Conservation (phyloP, 768 basidiomycete genomes). For the Tricholoma furcatifolium region DNA sequence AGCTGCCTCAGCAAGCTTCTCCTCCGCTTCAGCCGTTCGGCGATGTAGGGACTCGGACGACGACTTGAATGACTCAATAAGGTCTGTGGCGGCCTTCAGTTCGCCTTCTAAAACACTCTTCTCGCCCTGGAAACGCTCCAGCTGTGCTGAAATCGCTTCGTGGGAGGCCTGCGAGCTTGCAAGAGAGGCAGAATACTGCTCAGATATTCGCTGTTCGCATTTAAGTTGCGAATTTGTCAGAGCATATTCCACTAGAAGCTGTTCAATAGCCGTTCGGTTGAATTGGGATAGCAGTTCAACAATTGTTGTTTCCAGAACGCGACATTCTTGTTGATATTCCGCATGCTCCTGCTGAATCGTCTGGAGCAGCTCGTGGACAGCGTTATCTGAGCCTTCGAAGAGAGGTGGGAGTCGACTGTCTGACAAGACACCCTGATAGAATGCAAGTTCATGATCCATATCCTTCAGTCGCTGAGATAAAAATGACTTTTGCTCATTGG, state of each 20-base stretch:
- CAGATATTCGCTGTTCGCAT: constrained; percentile 25
- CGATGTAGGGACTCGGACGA: constrained; percentile 20
- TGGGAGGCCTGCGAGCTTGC: constrained; percentile 38
- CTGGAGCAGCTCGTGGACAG: background rate
- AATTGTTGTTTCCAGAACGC: constrained; percentile 12
- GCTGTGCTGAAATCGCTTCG: constrained; percentile 39
- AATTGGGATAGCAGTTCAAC: constrained; percentile 28
- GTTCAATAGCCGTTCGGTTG: constrained; percentile 34
- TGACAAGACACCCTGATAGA: constrained; percentile 14
- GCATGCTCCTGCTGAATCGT: constrained; percentile 8
- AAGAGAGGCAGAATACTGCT: constrained; percentile 36
- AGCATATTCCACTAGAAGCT: constrained; percentile 32
- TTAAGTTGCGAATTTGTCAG: constrained; percentile 27
- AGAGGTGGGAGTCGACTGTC: background rate
- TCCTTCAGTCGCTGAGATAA: constrained; percentile 36
- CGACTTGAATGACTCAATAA: constrained; percentile 16
- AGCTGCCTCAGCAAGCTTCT: constrained; percentile 22
- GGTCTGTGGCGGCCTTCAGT: constrained; percentile 23
- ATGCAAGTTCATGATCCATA: constrained; percentile 31
- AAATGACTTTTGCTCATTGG: constrained; percentile 49
- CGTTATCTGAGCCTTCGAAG: background rate
- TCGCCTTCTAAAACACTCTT: constrained; percentile 17
- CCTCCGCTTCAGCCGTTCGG: constrained; percentile 23
- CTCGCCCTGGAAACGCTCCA: constrained; percentile 40
- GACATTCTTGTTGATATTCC: constrained; percentile 2